Conservation (phyloP, 1,284 basidiomycete species). For the Fomes fomentarius region DNA sequence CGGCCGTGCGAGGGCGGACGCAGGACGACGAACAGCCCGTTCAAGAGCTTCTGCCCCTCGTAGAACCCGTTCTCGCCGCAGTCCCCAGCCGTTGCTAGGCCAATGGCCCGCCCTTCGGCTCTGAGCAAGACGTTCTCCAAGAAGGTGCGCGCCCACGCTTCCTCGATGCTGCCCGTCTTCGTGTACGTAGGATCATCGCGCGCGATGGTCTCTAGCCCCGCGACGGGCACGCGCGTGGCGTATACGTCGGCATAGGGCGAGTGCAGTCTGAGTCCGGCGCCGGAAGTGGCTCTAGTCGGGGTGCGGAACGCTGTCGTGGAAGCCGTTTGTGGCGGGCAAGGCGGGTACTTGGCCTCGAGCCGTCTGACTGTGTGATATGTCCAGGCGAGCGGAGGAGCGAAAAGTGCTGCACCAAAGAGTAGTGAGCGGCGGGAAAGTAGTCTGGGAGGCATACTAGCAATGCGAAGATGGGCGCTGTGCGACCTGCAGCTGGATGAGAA, state of each 20-base stretch:
- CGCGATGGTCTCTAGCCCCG: not conserved
- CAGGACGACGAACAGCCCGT: slow-evolving; percentile 5
- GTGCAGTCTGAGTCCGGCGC: not conserved
- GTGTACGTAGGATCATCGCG: not conserved
- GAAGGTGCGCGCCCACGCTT: slow-evolving; percentile 14
- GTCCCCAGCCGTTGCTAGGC: slow-evolving; percentile 4
- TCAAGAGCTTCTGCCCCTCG: slow-evolving; percentile 7
- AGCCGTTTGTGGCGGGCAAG: not conserved
- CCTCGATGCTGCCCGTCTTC: slow-evolving; percentile 5
- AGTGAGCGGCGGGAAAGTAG: not conserved
- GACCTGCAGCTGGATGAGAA: too few species aligned
- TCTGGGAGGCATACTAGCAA: too few species aligned
- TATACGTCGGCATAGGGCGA: slow-evolving; percentile 9
- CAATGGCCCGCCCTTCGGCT: slow-evolving; percentile 3
- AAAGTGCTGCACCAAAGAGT: not conserved
- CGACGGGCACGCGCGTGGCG: slow-evolving; percentile 6
- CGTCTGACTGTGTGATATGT: slow-evolving; percentile 2
- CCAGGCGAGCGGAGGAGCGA: not conserved
- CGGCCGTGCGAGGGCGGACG: slow-evolving; percentile 3
- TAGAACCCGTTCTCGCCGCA: slow-evolving; percentile 17
- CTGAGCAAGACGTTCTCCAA: slow-evolving; percentile 4
- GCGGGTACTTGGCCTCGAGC: slow-evolving; percentile 13
- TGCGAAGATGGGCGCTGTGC: too few species aligned
- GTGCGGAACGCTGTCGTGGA: slow-evolving; percentile 1
- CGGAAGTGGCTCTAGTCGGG: not conserved